Percentiles rank a stretch among this genome's conserved stretches.
Evolutionary conservation across 1,284 basidiomycete genomes (phyloP).

Genomic region (Limonomyces culmigenus): DNA sequence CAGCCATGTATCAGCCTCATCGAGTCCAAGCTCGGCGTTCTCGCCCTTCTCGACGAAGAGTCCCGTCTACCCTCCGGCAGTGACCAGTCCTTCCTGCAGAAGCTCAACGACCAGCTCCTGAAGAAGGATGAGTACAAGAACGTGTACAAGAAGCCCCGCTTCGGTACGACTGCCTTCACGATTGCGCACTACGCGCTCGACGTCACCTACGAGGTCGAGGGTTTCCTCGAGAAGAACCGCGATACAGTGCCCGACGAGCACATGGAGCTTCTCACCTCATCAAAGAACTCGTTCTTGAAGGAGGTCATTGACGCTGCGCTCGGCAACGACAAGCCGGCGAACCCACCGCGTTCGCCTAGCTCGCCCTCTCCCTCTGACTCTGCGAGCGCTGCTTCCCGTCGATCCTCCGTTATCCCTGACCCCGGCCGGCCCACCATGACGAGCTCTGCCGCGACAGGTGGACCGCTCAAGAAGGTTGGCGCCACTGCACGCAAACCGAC

Average conservation of each 20-base stretch:
- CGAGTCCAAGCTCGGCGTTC: slow-evolving; percentile 91
- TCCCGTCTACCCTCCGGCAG: slow-evolving; percentile 91
- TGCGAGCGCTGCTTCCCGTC: slow-evolving; percentile 54
- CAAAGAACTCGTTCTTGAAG: slow-evolving; percentile 86
- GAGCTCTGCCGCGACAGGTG: slow-evolving; percentile 22
- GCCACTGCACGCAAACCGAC: slow-evolving; percentile 80
- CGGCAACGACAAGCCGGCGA: slow-evolving; percentile 48
- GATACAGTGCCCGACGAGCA: slow-evolving; percentile 99
- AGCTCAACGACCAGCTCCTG: slow-evolving; percentile 75
- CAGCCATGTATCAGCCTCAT: slow-evolving; percentile 98
- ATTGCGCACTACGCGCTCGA: slow-evolving; percentile 97
- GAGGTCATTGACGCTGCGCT: slow-evolving; percentile 88
- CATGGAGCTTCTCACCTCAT: slow-evolving; percentile 69
- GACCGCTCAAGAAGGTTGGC: slow-evolving; percentile 43
- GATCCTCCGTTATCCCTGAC: slow-evolving; percentile 71
- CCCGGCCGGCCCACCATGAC: slow-evolving; percentile 65
- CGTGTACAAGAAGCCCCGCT: slow-evolving; percentile 96
- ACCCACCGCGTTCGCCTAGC: slow-evolving; percentile 36
- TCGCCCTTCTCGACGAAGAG: slow-evolving; percentile 94
- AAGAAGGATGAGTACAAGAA: slow-evolving; percentile 70
- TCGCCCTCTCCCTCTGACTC: slow-evolving; percentile 63
- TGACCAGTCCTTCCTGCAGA: slow-evolving; percentile 87
- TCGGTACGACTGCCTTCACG: slow-evolving; percentile 93
- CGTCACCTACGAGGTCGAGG: slow-evolving; percentile 96
- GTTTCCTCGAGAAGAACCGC: slow-evolving; percentile 97